Evolutionary conservation across 495 filamentous ascomycete species (phyloP).

Genomic region (Evansstolkia leycettana): DNA sequence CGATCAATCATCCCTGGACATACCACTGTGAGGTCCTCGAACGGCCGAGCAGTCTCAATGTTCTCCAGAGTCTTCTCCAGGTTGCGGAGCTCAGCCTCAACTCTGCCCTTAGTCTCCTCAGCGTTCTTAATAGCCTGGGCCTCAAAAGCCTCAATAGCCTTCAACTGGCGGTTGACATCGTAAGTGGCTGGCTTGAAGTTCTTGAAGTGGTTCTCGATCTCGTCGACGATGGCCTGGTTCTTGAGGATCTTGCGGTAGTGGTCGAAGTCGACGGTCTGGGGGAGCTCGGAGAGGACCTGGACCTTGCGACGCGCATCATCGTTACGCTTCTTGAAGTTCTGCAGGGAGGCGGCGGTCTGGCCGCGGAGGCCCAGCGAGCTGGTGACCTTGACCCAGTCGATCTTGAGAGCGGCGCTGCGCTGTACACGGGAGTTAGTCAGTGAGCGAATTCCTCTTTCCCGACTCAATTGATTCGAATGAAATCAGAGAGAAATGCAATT

Average conservation of each 20-base stretch:
- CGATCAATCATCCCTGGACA: conserved; percentile 29
- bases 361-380: conserved; percentile 90
- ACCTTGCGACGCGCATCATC: conserved; percentile 95
- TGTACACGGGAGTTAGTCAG: conserved; percentile 36
- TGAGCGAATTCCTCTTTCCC: conserved; percentile 15
- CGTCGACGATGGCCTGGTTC: conserved; percentile 86
- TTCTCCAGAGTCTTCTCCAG: conserved; percentile 89
- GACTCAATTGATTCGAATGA: conserved; percentile 5
- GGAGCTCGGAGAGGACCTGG: conserved; percentile 59
- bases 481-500: conserved; percentile 6
- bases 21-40: conserved; percentile 97
- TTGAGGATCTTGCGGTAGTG: conserved; percentile 86
- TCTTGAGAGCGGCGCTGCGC: conserved; percentile 97
- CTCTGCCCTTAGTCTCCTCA: conserved; percentile 85
- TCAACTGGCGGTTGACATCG: conserved; percentile 82
- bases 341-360: conserved; percentile 77
- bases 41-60: conserved; percentile 90
- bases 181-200: conserved; percentile 83
- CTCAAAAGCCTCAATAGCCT: conserved; percentile 97
- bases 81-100: conserved; percentile 85
- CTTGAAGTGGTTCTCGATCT: conserved; percentile 90
- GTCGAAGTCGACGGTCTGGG: conserved; percentile 79
- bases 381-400: conserved; percentile 93
- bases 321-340: conserved; percentile 98
- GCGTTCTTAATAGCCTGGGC: conserved; percentile 93